Evolutionary conservation across 2,329 filamentous ascomycete species (phyloP).

Genomic region (Fusarium heterosporum): DNA sequence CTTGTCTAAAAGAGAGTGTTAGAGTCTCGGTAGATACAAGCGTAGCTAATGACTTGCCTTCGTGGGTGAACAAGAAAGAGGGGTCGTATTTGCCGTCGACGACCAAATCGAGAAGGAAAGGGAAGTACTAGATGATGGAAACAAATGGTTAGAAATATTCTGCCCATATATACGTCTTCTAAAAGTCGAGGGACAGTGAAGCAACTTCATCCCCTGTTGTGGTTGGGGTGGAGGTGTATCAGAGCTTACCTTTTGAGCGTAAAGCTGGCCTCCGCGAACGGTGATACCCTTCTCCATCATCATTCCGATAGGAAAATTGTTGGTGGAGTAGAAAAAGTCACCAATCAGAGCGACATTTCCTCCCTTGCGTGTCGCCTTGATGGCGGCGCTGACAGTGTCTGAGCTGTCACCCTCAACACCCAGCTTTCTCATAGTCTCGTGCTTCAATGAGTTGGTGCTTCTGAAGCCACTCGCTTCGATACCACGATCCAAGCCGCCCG

Average conservation of each 20-base stretch:
- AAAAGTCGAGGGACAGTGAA: no score
- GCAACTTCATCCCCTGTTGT: no score
- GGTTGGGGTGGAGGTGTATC: no score
- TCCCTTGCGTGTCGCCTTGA: slow-evolving; percentile 7
- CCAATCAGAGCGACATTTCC: not conserved
- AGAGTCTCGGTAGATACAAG: rapidly evolving
- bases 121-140: not conserved
- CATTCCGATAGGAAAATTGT: slow-evolving; percentile 17
- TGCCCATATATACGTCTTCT: rapidly evolving
- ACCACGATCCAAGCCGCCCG: not conserved
- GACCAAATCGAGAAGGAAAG: not conserved
- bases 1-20: not conserved
- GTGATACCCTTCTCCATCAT: slow-evolving; percentile 11
- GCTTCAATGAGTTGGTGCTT: not conserved
- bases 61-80: slow-evolving; percentile 4
- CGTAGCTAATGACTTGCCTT: not conserved
- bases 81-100: slow-evolving; percentile 8
- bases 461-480: slow-evolving; percentile 7
- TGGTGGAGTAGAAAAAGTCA: not conserved
- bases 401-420: slow-evolving; percentile 7
- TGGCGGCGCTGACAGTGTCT: not conserved
- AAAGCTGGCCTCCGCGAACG: slow-evolving; percentile 5
- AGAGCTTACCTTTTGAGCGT: slow-evolving; percentile 5
- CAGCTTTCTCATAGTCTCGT: slow-evolving; percentile 1
- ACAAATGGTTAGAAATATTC: not conserved